Evolutionary conservation across 2,329 filamentous ascomycete genomes (phyloP).

Genomic region (Penicillium sp.): DNA sequence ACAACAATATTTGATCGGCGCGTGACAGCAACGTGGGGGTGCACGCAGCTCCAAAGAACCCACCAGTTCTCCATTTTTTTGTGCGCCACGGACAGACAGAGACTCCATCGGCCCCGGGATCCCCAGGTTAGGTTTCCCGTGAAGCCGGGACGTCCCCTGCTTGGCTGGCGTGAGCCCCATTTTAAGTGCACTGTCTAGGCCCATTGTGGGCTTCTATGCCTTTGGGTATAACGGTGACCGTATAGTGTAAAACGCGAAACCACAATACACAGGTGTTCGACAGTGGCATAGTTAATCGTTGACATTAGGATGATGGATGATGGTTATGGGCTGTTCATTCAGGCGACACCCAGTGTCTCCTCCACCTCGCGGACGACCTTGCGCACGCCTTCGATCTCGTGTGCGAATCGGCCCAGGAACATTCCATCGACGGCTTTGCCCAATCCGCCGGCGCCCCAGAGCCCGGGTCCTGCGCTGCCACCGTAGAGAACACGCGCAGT

Average conservation of each 20-base stretch:
- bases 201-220: not conserved
- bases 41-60: not conserved
- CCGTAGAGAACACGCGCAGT: slow-evolving; percentile 73
- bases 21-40: not conserved
- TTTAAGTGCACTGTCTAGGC: slow-evolving; percentile 7
- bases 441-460: slow-evolving; percentile 58
- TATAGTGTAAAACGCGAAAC: slow-evolving; percentile 20
- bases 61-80: not conserved
- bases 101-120: slow-evolving; percentile 13
- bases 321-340: not conserved
- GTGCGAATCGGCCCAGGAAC: slow-evolving; percentile 78
- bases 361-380: slow-evolving; percentile 72
- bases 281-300: not conserved
- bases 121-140: slow-evolving; percentile 27
- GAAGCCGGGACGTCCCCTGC: slow-evolving; percentile 6
- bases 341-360: slow-evolving; percentile 31
- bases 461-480: slow-evolving; percentile 75
- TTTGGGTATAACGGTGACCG: slow-evolving; percentile 23
- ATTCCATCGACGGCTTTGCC: slow-evolving; percentile 72
- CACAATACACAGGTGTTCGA: slow-evolving; percentile 6
- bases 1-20: not conserved
- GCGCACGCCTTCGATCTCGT: slow-evolving; percentile 69
- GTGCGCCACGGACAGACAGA: not conserved
- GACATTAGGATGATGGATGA: not conserved
- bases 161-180: not conserved